A percentile compares a stretch with the other conserved stretches of the same genome.
phyloP scores from a whole-genome alignment of 805 yeast species.

The Ascoidea rubescens region DNA sequence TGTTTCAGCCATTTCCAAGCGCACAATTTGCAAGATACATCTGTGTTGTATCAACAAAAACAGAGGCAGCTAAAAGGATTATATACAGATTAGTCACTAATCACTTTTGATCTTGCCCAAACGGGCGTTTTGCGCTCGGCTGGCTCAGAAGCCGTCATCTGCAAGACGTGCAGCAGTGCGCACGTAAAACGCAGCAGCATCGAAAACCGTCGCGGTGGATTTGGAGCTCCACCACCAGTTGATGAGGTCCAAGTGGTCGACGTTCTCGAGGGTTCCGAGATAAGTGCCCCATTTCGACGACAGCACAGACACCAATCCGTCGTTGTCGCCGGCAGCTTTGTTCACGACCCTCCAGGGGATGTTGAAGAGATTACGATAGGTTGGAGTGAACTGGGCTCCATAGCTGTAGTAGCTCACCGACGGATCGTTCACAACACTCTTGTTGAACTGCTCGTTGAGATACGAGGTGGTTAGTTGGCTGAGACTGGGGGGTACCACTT shows the following conservation, averaged over 20 bases:
- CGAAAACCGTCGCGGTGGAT: conserved; percentile 29
- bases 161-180: conserved; percentile 54
- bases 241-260: conserved; percentile 77
- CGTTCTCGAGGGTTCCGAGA: conserved; percentile 61
- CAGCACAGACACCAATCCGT: conserved; percentile 71
- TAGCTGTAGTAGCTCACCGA: conserved; percentile 65
- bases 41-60: too few relatives aligned
- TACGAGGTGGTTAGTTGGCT: conserved; percentile 49
- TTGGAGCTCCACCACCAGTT: conserved; percentile 60
- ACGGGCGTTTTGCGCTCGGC: too few relatives aligned
- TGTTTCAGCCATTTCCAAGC: too few relatives aligned
- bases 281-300: conserved; percentile 80
- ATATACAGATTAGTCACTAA: too few relatives aligned
- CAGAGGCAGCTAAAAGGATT: too few relatives aligned
- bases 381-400: conserved; percentile 63
- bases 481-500: conserved; percentile 28
- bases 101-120: too few relatives aligned
- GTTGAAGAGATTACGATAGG: conserved; percentile 45
- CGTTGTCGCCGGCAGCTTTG: conserved; percentile 37
- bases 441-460: conserved; percentile 38
- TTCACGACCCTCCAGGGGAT: conserved; percentile 51
- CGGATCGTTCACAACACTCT: conserved; percentile 36
- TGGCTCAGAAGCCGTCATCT: conserved; percentile 33
- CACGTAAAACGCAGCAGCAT: conserved; percentile 57
- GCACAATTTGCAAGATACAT: too few relatives aligned